phyloP scores from a whole-genome alignment of 768 basidiomycete genomes.

The Lepiota brunneoincarnata region DNA sequence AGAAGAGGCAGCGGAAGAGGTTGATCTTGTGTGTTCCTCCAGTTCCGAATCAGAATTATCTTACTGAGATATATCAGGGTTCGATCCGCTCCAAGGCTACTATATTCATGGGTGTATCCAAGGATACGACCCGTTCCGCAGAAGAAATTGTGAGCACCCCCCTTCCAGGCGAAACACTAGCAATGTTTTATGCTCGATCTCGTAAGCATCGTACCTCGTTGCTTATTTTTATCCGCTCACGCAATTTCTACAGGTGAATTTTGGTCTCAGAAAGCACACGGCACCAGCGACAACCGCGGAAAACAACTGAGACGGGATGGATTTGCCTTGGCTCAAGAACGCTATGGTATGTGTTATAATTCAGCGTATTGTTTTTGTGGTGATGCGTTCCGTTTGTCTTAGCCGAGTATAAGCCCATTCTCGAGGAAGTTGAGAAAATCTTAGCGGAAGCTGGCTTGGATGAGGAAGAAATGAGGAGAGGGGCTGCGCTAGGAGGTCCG shows the following conservation, averaged over 20 bases:
- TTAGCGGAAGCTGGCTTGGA: slow-evolving; percentile 82
- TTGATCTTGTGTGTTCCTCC: not conserved
- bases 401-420: slow-evolving; percentile 80
- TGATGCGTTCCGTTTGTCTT: slow-evolving; percentile 2
- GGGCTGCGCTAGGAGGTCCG: slow-evolving; percentile 42
- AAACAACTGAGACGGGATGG: slow-evolving; percentile 78
- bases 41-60: not conserved
- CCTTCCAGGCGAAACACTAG: slow-evolving; percentile 79
- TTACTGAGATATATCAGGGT: slow-evolving; percentile 18
- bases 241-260: slow-evolving; percentile 54
- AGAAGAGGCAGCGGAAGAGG: slow-evolving; percentile 3
- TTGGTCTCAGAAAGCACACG: slow-evolving; percentile 75
- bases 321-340: slow-evolving; percentile 70
- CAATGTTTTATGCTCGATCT: slow-evolving; percentile 79
- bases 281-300: slow-evolving; percentile 60
- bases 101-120: slow-evolving; percentile 59
- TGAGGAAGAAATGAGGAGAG: slow-evolving; percentile 72
- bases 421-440: slow-evolving; percentile 82
- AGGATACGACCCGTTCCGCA: slow-evolving; percentile 52
- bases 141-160: slow-evolving; percentile 78
- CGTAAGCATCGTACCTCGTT: slow-evolving; percentile 41
- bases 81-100: slow-evolving; percentile 34
- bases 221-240: not conserved
- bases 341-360: slow-evolving; percentile 55
- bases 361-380: not conserved